Base-by-base conservation (phyloP, 345 rosid species). In the Raphanus sativus region DNA sequence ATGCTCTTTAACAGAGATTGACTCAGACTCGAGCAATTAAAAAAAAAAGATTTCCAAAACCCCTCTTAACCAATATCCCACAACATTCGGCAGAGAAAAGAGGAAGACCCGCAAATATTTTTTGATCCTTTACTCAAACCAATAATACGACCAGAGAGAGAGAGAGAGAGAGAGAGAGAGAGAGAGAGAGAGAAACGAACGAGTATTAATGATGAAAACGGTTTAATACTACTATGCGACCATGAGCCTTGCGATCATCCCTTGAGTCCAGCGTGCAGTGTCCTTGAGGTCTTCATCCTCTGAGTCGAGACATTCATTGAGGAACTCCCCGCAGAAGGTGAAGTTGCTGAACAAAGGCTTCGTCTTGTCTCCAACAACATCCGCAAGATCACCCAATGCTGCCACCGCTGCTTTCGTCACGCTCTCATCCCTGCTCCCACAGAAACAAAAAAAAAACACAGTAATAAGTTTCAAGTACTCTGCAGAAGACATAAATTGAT, bases 381-480 rank as follows among this genome's bases (percentile, higher is more conserved):
- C 97, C 0, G 97, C 98, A 12, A 94, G 91, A 85, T 94, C 97
- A 29, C 98, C 98, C 89, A 90, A 87, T 58, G 93, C 97, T 0
- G 95, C 98, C 28, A 92, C 89, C 6, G 97, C 94, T 5, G 97
- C 97, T 81, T 86, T 94, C 3, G 93, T 92, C 60, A 94, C 93
- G 61, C 85, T 78, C 82, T 92, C 98, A 65, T 94, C 95, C 86
- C 97, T 94, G 83, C 42, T 30, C 55, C 50, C 69, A 28, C 8
- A 42, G 34, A 55, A 64, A 42, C 24, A 54, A 16, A 17, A 54
- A 50, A 8, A 8, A 32, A 56, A 75, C 45, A 56, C 58, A 45
- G 3, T 9, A 30, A n/a, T 52, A 62, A 33, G 34, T 67, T 56
- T 50, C 38, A 42, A 45, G 16, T 59, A 59, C 1, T 16, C 28